A percentile compares a stretch with the other conserved stretches of the same genome.
Conservation (phyloP, 176 grass and related monocot genomes). For the Hsuehochloa calcarea region DNA sequence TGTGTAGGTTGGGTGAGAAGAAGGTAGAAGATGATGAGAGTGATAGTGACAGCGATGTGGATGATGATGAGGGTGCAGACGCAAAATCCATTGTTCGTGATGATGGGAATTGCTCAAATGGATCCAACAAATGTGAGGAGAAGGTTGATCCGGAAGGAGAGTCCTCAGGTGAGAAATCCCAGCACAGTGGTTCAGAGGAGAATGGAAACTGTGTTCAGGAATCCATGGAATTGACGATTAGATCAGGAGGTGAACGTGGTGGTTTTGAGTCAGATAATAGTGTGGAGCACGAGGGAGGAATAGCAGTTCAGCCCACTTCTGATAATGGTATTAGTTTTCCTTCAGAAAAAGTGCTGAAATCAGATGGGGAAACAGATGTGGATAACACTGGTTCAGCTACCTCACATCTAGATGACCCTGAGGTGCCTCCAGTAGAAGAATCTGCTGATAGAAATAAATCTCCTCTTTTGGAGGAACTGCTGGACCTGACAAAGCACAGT, state of each 20-base stretch:
- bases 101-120: constrained; percentile 56
- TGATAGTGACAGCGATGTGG: constrained; percentile 55
- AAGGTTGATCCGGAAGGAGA: constrained; percentile 50
- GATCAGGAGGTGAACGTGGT: constrained; percentile 36
- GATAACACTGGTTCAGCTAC: constrained; percentile 26
- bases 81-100: constrained; percentile 62
- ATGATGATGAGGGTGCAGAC: constrained; percentile 44
- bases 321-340: constrained; percentile 24
- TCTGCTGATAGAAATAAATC: constrained; percentile 6
- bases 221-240: constrained; percentile 5
- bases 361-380: constrained; percentile 28
- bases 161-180: constrained; percentile 52
- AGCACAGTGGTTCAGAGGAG: constrained; percentile 44
- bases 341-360: constrained; percentile 30
- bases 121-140: constrained; percentile 48
- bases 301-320: constrained; percentile 22
- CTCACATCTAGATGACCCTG: constrained; percentile 17
- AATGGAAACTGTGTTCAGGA: constrained; percentile 36
- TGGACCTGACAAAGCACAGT: constrained; percentile 59
- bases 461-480: constrained; percentile 34
- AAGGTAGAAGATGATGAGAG: constrained; percentile 67
- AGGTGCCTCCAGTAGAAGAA: constrained; percentile 19
- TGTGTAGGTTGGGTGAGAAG: constrained; percentile 86
- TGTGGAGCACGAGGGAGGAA: constrained; percentile 34
- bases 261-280: constrained; percentile 41